phyloP scores from a whole-genome alignment of 139 green algal genomes.

The Coelastrella sp. region DNA sequence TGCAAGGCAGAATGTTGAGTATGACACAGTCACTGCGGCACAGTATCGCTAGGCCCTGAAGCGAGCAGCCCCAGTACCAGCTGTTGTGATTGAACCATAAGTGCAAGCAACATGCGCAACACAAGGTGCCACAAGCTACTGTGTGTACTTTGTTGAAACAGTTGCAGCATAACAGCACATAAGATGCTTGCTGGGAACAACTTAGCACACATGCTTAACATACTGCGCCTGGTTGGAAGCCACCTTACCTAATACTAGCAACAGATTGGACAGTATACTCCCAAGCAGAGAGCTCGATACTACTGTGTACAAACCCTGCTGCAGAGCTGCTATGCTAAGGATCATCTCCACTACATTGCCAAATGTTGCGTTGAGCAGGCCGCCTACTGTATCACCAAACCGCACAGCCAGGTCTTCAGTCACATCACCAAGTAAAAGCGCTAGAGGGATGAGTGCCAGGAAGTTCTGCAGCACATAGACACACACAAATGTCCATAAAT shows the following conservation, averaged over 20 bases:
- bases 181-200: not conserved
- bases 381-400: slow-evolving; percentile 79
- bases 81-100: too few relatives aligned
- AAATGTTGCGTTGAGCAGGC: slow-evolving; percentile 90
- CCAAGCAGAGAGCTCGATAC: slow-evolving; percentile 87
- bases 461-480: slow-evolving; percentile 75
- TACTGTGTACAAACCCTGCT: slow-evolving; percentile 81
- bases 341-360: slow-evolving; percentile 97
- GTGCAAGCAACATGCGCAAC: too few relatives aligned
- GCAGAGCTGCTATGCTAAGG: slow-evolving; percentile 83
- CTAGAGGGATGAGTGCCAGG: slow-evolving; percentile 82
- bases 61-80: not conserved
- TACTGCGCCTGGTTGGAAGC: not conserved
- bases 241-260: slow-evolving; percentile 87
- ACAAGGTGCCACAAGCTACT: too few relatives aligned
- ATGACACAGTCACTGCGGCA: not conserved
- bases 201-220: too few relatives aligned
- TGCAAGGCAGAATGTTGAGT: not conserved
- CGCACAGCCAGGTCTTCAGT: slow-evolving; percentile 90
- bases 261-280: slow-evolving; percentile 91
- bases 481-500: not conserved
- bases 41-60: not conserved
- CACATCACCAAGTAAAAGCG: slow-evolving; percentile 89
- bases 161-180: not conserved
- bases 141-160: too few relatives aligned